Evolutionary conservation across 73 alveolate species (phyloP).

Genomic region (Tetrahymena thermophila): DNA sequence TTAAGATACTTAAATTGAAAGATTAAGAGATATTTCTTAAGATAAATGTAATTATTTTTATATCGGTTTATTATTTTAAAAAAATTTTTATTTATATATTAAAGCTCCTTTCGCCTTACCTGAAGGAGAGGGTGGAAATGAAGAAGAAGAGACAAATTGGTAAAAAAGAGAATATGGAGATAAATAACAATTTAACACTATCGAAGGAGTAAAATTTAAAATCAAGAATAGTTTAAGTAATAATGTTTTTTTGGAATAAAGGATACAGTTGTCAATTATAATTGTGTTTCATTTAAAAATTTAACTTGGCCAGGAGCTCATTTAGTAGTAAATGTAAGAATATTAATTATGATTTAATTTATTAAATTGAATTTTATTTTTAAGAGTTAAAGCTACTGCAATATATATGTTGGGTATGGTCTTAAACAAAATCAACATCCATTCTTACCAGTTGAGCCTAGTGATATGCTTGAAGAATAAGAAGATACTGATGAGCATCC

Average conservation of each 20-base stretch:
- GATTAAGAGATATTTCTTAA: constrained; percentile 58
- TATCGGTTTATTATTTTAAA: background rate
- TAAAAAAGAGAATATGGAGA: constrained; percentile 59
- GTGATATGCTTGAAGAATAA: constrained; percentile 60
- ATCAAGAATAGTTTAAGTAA: background rate
- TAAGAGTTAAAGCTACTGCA: constrained; percentile 62
- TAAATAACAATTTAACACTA: constrained; percentile 45
- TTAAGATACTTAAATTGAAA: constrained; percentile 51
- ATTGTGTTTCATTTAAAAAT: constrained; percentile 53
- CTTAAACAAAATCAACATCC: constrained; percentile 56
- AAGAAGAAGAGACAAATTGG: constrained; percentile 63
- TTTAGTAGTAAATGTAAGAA: constrained; percentile 46
- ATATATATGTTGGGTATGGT: constrained; percentile 75
- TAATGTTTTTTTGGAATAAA: background rate
- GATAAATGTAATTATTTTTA: constrained; percentile 43
- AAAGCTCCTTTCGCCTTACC: constrained; percentile 30
- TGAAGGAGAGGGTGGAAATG: constrained; percentile 13
- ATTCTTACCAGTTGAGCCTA: constrained; percentile 59
- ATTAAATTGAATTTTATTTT: background rate
- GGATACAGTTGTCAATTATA: constrained; percentile 55
- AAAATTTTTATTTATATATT: background rate
- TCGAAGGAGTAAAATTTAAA: constrained; percentile 12
- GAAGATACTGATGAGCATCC: constrained; percentile 68
- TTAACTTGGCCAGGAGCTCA: constrained; percentile 76
- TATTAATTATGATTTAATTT: background rate